Conservation (phyloP, 1,139 yeast species). For the Taphrina deformans region DNA sequence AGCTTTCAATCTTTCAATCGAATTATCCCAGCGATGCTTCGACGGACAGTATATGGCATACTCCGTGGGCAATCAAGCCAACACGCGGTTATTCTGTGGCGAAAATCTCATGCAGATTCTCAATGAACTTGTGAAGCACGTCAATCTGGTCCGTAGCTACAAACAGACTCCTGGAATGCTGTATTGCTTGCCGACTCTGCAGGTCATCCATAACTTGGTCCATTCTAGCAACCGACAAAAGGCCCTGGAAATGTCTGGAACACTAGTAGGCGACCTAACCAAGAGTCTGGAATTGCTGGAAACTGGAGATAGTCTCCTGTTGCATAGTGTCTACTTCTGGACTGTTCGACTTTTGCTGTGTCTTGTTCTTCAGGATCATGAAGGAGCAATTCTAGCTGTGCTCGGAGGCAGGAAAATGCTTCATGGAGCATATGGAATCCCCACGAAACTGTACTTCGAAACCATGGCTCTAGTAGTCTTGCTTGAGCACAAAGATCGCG, state of each 20-base stretch:
- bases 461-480: conserved; percentile 1
- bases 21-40: conserved; percentile 11
- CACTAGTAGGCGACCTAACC: background rate
- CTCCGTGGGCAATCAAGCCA: conserved; percentile 16
- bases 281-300: background rate
- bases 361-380: conserved; percentile 1
- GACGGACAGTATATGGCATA: conserved; percentile 26
- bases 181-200: conserved; percentile 13
- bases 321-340: conserved; percentile 15
- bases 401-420: background rate
- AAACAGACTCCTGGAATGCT: conserved; percentile 9
- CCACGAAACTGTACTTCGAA: background rate
- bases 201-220: background rate
- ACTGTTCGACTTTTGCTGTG: background rate
- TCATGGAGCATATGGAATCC: conserved; percentile 16
- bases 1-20: conserved; percentile 1
- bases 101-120: background rate
- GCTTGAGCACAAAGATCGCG: background rate
- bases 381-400: background rate
- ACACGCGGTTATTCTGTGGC: background rate
- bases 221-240: background rate
- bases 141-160: conserved; percentile 16
- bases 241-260: background rate
- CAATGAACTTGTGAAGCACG: background rate
- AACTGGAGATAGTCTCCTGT: background rate